Conservation (phyloP, 371 early-diverging fungal genomes). For the Fennellomyces sp. region DNA sequence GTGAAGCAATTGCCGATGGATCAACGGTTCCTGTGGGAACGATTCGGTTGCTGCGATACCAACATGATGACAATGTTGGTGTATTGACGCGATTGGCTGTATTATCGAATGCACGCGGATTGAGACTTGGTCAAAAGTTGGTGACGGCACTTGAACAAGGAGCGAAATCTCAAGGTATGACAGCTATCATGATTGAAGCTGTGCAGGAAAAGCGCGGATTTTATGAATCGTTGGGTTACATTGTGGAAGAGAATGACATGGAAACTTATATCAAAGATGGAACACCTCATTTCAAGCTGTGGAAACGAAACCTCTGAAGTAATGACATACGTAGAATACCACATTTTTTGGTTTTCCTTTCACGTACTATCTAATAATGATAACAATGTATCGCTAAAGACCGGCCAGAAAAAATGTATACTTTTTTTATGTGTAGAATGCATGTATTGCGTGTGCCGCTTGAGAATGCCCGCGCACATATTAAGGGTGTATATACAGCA, state of each 20-base stretch:
- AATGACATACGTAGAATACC: no score
- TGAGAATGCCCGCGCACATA: no score
- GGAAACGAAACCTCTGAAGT: no score
- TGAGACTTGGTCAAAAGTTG: constrained; percentile 30
- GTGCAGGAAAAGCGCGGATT: constrained; percentile 43
- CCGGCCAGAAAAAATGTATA: no score
- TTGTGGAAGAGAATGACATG: constrained; percentile 32
- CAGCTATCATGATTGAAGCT: constrained; percentile 32
- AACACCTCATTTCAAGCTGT: constrained; percentile 46
- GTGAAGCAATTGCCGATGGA: constrained; percentile 11
- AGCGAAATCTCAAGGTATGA: constrained; percentile 15
- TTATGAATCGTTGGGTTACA: constrained; percentile 45
- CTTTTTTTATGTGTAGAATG: no score
- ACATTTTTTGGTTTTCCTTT: no score
- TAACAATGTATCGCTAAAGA: no score
- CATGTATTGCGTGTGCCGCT: no score
- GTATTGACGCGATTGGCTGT: constrained; percentile 50
- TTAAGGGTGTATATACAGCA: no score
- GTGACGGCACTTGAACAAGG: constrained; percentile 27
- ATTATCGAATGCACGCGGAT: constrained; percentile 30
- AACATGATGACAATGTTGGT: constrained; percentile 23
- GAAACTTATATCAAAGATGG: constrained; percentile 37
- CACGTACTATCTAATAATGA: no score
- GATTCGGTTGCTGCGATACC: constrained; percentile 26
- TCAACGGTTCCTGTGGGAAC: constrained; percentile 33